Evolutionary conservation across 306 rosid species (phyloP).

Genomic region (Cicer chorassanicum): DNA sequence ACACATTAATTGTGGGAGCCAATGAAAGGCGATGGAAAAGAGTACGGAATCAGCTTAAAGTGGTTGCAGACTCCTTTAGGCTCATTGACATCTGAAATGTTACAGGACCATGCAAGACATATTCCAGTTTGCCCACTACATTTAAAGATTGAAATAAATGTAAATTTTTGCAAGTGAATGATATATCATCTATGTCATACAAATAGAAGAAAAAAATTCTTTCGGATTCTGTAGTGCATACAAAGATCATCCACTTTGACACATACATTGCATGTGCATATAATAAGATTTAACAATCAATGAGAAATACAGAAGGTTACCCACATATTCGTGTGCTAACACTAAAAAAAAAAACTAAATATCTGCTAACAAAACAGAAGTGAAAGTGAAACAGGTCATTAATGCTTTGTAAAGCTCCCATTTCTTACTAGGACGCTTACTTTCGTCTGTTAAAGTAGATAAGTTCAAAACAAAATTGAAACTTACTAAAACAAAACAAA

Average conservation of each 20-base stretch:
- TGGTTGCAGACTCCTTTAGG: slow-evolving; percentile 91
- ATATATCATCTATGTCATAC: background rate
- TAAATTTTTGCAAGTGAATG: slow-evolving; percentile 31
- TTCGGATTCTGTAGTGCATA: background rate
- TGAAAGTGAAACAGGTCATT: background rate
- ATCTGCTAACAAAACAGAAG: background rate
- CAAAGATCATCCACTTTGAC: background rate
- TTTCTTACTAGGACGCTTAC: background rate
- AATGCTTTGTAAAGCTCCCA: background rate
- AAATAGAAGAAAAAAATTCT: background rate
- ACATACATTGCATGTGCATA: slow-evolving; percentile 8
- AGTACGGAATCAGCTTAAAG: slow-evolving; percentile 73
- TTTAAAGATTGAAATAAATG: slow-evolving; percentile 26
- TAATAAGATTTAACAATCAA: background rate
- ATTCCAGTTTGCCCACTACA: slow-evolving; percentile 3
- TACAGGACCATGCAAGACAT: background rate
- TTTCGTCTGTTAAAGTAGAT: background rate
- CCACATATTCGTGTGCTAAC: background rate
- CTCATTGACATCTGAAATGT: slow-evolving; percentile 70
- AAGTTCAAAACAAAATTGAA: slow-evolving; percentile 26
- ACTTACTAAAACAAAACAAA: background rate
- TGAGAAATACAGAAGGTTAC: slow-evolving; percentile 2
- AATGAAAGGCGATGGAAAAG: slow-evolving; percentile 93
- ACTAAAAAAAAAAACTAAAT: background rate
- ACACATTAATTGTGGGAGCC: slow-evolving; percentile 84